These are phyloP conservation scores for Asterophora parasitica DNA, from an alignment of 768 basidiomycete genomes.

Conservation along the genomic window DNA sequence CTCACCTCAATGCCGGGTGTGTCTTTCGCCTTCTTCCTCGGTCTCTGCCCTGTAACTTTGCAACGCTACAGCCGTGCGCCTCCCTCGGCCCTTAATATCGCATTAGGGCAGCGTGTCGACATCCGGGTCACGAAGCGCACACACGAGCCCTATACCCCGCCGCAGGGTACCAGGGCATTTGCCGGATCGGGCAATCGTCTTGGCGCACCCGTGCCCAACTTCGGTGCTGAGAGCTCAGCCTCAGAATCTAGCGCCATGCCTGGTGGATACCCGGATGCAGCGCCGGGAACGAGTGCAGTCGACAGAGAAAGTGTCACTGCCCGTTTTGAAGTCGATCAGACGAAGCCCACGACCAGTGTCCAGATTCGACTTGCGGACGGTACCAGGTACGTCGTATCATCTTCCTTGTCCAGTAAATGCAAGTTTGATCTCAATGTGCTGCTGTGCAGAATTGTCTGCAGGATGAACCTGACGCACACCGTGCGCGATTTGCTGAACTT, in stretches of 20 bases:
- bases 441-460: slow-evolving; percentile 58
- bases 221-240: slow-evolving; percentile 11
- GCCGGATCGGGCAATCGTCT: slow-evolving; percentile 75
- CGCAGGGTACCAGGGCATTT: slow-evolving; percentile 51
- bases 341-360: slow-evolving; percentile 78
- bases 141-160: slow-evolving; percentile 66
- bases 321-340: slow-evolving; percentile 78
- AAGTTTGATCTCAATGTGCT: slow-evolving; percentile 1
- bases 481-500: slow-evolving; percentile 80
- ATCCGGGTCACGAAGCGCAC: slow-evolving; percentile 69
- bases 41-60: not conserved
- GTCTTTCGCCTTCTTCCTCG: slow-evolving; percentile 56
- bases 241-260: slow-evolving; percentile 39
- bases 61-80: slow-evolving; percentile 62
- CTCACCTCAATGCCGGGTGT: slow-evolving; percentile 78
- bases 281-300: slow-evolving; percentile 4
- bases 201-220: slow-evolving; percentile 66
- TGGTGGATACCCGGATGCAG: slow-evolving; percentile 49
- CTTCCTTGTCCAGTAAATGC: not conserved
- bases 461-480: slow-evolving; percentile 90
- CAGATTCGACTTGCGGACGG: slow-evolving; percentile 92
- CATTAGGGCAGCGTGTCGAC: slow-evolving; percentile 76
- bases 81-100: slow-evolving; percentile 67
- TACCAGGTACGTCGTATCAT: slow-evolving; percentile 49
- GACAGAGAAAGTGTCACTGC: slow-evolving; percentile 37